A percentile compares a stretch with the other conserved stretches of the same genome.
These are phyloP conservation scores for Linum trigynum DNA, from an alignment of 345 rosid species.

Conservation along the genomic window DNA sequence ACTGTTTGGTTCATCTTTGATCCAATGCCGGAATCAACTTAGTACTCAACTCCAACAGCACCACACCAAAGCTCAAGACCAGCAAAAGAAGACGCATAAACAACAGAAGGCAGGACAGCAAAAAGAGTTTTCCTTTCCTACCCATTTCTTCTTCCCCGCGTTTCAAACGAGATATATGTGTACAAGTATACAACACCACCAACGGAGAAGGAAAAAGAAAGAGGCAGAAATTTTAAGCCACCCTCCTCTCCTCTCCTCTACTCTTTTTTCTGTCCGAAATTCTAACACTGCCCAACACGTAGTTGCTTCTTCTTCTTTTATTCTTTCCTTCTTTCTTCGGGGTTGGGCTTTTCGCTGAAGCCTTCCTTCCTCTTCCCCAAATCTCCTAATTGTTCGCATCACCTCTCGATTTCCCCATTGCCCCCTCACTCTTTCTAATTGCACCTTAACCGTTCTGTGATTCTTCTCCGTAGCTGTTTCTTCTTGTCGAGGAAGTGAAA, in stretches of 20 bases:
- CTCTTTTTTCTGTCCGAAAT: neutral
- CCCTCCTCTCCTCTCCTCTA: neutral
- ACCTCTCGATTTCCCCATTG: neutral
- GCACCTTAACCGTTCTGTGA: neutral
- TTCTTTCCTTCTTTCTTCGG: no score
- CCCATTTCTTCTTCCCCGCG: no score
- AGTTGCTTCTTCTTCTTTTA: neutral
- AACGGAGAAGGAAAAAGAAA: neutral
- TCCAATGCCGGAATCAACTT: no score
- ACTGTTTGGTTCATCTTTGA: no score
- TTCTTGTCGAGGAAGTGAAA: neutral
- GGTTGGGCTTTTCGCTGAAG: neutral
- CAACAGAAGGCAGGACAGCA: no score
- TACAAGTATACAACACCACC: no score
- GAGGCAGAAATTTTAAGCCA: neutral
- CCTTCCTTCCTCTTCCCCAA: neutral
- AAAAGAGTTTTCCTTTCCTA: no score
- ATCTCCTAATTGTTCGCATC: neutral
- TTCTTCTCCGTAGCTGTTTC: neutral
- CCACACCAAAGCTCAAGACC: no score
- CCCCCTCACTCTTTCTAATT: neutral
- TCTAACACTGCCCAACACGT: neutral
- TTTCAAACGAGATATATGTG: no score
- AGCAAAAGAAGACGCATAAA: no score
- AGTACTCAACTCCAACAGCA: no score